Percentiles rank a stretch among this genome's conserved stretches.
phyloP scores from a whole-genome alignment of 768 basidiomycete species.

The Chiua virens region DNA sequence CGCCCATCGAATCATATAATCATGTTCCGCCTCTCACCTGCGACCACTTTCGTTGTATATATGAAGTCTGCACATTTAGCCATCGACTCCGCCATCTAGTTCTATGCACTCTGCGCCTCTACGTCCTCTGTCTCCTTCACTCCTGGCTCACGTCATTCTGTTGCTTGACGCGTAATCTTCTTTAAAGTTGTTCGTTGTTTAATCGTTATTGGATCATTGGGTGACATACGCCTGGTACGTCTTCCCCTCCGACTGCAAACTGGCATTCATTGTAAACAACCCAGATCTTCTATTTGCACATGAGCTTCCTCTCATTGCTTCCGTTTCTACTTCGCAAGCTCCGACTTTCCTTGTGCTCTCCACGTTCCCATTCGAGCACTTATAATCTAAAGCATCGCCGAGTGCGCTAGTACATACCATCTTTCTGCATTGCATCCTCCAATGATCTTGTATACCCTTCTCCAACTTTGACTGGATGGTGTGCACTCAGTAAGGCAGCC shows the following conservation, averaged over 20 bases:
- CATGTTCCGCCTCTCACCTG: not conserved
- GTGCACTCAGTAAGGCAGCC: no score
- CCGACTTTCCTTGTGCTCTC: not conserved
- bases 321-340: not conserved
- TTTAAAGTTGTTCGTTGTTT: not conserved
- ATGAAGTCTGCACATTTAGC: not conserved
- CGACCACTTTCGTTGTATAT: slow-evolving; percentile 3
- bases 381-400: slow-evolving; percentile 9
- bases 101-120: not conserved
- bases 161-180: not conserved
- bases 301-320: not conserved
- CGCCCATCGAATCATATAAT: not conserved
- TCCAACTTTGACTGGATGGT: not conserved
- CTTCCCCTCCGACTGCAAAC: not conserved
- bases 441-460: slow-evolving; percentile 1
- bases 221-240: slow-evolving; percentile 10
- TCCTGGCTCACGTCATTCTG: not conserved
- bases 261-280: slow-evolving; percentile 5
- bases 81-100: not conserved
- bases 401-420: slow-evolving; percentile 14
- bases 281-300: not conserved
- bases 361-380: not conserved
- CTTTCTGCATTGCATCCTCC: slow-evolving; percentile 3
- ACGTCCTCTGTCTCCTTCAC: not conserved
- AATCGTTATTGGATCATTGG: not conserved